Base-by-base conservation (phyloP, 108 stramenopile genomes). In the Schizochytrium sp. region DNA sequence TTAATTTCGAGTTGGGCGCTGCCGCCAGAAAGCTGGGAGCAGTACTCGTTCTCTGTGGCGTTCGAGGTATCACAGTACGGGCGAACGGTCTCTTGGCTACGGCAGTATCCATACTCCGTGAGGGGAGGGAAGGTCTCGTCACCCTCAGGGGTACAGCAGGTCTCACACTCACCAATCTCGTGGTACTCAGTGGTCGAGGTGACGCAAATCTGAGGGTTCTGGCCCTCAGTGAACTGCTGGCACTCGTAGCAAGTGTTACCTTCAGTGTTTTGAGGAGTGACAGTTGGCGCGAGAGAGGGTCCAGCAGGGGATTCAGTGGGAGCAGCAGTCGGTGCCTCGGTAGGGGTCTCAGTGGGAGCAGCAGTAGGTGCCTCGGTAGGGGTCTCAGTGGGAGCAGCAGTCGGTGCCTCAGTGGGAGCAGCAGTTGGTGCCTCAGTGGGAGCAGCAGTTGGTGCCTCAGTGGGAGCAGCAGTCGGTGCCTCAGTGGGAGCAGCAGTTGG, bases 31-130 rank as follows among this genome's bases (percentile, higher is more conserved):
- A 69, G 64, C 64, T 3, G 40, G 19, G 42, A 1, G 64, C 64
- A 69, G 64, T 69, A 69, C 28, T 1, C 64, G 45, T 5, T 40
- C 76, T 83, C 76, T 10, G 12, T 17, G 47, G 10, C 53, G 28
- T 55, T 42, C 17, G 28, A n/a, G 45, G 53, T 13, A 53, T 83
- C 76, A 55, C 76, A 83, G 76, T 83, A 83, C 12, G 76, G 76
- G 1, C 50, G 53, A 56, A 28, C 2, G 28, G 76, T 83, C 76
- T 83, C 76, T 53, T 55, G 53, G 15, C 50, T 83, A 40, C 76
- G 76, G 47, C 76, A 83, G 76, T 69, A 69, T 38, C 64, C 64
- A 38, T n/a, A 60, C 59, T 60, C 59, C 2, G 59, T n/a, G 28
- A 60, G 1, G 19, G 17, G 19, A n/a, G 59, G 59, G 2, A 69